Evolutionary conservation across 768 basidiomycete species (phyloP).

Genomic region (Pleurotus tuber-regium): DNA sequence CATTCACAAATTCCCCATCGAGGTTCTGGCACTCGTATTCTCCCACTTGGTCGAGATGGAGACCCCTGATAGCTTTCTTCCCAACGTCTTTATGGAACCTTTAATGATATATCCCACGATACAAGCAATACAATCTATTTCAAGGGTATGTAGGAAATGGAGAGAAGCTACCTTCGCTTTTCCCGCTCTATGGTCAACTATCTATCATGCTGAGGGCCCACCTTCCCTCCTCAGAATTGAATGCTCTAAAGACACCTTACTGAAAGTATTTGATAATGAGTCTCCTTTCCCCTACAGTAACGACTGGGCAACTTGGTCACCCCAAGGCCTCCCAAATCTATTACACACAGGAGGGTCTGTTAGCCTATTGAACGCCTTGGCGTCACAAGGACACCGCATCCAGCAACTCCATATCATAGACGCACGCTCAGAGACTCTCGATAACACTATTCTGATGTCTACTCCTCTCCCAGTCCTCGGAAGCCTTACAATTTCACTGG

Average conservation of each 20-base stretch:
- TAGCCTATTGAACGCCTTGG: neutral
- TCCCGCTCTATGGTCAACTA: neutral
- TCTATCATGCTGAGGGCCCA: no score
- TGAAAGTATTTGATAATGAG: no score
- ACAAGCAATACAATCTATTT: neutral
- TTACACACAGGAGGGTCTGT: no score
- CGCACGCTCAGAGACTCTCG: neutral
- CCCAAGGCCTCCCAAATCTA: no score
- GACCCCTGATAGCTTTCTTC: neutral
- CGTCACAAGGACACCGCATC: neutral
- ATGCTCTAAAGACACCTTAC: no score
- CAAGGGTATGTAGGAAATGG: neutral
- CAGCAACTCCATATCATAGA: neutral
- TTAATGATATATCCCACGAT: neutral
- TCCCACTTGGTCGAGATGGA: neutral
- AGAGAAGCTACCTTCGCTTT: neutral
- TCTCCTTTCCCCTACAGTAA: neutral
- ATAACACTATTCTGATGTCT: neutral
- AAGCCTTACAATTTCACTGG: neutral
- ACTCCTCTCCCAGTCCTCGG: neutral
- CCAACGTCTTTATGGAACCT: neutral
- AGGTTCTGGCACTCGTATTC: constrained; percentile 1
- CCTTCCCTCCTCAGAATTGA: no score
- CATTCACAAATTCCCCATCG: neutral
- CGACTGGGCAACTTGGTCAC: neutral